Percentiles rank a stretch among this genome's conserved stretches.
These are phyloP conservation scores for Diospyros lotus DNA, from an alignment of 148 eudicot species.

Conservation along the genomic window DNA sequence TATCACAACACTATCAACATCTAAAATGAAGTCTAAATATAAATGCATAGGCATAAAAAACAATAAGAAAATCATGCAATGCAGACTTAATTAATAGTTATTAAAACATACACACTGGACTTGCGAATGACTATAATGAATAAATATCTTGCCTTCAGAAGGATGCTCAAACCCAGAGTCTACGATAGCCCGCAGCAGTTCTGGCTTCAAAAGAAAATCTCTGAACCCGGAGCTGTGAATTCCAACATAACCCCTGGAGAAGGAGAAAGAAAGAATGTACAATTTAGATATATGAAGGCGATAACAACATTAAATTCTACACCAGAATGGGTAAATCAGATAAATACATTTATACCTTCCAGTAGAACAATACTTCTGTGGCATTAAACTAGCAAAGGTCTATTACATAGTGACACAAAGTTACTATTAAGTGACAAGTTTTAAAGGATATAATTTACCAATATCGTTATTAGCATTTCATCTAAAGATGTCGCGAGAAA, in stretches of 20 bases:
- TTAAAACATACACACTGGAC: not conserved
- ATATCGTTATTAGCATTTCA: no score
- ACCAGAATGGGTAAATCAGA: no score
- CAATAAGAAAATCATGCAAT: not conserved
- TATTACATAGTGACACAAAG: no score
- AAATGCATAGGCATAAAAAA: not conserved
- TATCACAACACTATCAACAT: not conserved
- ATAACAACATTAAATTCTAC: no score
- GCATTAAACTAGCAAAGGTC: no score
- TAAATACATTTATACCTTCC: no score
- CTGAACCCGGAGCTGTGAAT: slow-evolving; percentile 74
- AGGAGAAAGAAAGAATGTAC: not conserved
- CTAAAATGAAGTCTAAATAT: not conserved
- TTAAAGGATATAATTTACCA: no score
- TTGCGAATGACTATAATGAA: not conserved
- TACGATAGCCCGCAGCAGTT: slow-evolving; percentile 63
- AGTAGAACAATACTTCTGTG: no score
- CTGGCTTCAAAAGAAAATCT: slow-evolving; percentile 66
- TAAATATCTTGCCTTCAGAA: slow-evolving; percentile 50
- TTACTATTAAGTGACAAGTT: no score
- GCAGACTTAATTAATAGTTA: not conserved
- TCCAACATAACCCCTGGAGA: slow-evolving; percentile 51
- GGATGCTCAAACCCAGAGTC: slow-evolving; percentile 74
- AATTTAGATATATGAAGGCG: not conserved
- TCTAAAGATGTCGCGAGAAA: no score